phyloP scores from a whole-genome alignment of 345 rosid genomes.

The Hypericum androsaemum region DNA sequence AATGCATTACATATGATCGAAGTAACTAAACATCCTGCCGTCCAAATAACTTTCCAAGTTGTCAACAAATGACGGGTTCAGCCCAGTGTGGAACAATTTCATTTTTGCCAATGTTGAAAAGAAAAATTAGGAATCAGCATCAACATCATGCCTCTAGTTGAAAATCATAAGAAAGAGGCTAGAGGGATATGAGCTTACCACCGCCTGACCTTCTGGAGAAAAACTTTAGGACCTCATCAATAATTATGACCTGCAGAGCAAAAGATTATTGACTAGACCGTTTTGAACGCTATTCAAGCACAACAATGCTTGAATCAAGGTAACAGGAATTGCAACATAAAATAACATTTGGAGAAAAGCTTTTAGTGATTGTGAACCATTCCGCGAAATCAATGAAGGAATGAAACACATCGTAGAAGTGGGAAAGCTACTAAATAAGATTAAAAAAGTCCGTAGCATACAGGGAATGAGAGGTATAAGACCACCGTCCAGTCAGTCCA shows the following conservation, averaged over 20 bases:
- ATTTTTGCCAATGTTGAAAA: no score
- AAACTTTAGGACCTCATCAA: constrained; percentile 88
- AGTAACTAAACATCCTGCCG: no score
- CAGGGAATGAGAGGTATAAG: constrained; percentile 93
- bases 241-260: constrained; percentile 66
- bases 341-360: no score
- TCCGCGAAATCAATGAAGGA: background rate
- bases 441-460: constrained; percentile 19
- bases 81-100: no score
- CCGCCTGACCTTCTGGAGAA: constrained; percentile 72
- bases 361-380: no score
- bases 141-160: background rate
- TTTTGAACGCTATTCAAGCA: background rate
- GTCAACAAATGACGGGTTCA: no score
- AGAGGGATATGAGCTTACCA: constrained; percentile 19
- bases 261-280: background rate
- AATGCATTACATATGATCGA: no score
- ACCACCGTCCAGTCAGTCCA: constrained; percentile 85
- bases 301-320: no score
- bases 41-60: no score
- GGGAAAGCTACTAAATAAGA: background rate
- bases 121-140: no score
- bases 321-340: no score
- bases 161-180: background rate
- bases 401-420: background rate